Base-by-base conservation (phyloP, 2,329 filamentous ascomycete species). In the Aspergillus novoparasiticus region DNA sequence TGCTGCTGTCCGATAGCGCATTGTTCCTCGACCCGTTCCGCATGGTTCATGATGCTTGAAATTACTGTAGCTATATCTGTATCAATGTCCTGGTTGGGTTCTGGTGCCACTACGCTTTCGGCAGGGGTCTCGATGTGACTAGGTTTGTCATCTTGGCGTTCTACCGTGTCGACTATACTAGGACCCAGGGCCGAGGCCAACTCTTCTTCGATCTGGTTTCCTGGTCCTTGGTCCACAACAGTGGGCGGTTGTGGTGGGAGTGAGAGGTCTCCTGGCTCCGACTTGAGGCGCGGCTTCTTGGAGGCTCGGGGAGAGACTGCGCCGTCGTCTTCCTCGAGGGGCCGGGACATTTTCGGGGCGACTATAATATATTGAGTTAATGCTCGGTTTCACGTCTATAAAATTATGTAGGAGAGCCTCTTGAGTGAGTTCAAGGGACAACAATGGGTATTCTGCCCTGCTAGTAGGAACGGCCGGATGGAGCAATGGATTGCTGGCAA, bases 11-110 rank as follows among this genome's bases (percentile, higher is more conserved):
- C 76, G 62, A 78, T 68, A 11, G 72, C 72, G 45, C 71, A 75
- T 34, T 79, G 78, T 58, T 78, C 73, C 63, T 81, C 79, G 28
- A 80, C 72, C 8, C 75, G 72, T 63, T 80, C 79, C 0, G 79
- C 74, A 63, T 80, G 79, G 63, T 80, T 76, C 69, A 81, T 79
- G 36, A 81, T 80, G 60, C 75, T 76, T 5, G 76, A 76, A 28
- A 80, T 78, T n/a, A 80, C 75, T 23, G 76, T 73, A 11, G 75
- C 72, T 41, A 80, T 74, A 57, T 80, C 74, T 6, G 73, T 60
- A 43, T 72, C 74, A 36, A 74, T 68, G 32, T 74, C 73, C n/a
- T 72, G 57, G 36, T 64, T 68, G 12, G 65, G 60, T 34, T 72
- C 69, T 28, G 71, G 70, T 21, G 67, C 62, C 26, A 64, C 60